Evolutionary conservation across 345 rosid genomes (phyloP), one percentile per base, ranked within the genome.

Genomic region (Fremontodendron californicum): DNA sequence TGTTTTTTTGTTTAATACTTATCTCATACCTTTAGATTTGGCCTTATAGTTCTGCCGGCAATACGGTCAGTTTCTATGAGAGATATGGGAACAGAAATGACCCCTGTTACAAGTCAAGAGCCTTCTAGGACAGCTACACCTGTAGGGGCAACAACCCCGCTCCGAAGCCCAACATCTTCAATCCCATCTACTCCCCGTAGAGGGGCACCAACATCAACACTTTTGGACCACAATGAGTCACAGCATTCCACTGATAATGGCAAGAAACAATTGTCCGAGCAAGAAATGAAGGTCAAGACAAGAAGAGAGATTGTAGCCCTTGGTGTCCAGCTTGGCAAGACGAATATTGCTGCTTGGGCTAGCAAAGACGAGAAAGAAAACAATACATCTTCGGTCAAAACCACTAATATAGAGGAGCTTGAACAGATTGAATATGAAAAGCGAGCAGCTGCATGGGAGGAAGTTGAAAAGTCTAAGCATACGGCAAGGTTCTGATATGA

Each of bases 71-170:
- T 91, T 55, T 91, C 82, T 57, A 90, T 91, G 96, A 88, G 96
- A 83, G 92, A 91, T 75, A 91, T 88, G 96, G 93, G 96, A 76
- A 91, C 94, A 4, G 96, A 91, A 81, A 91, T 91, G 96, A 88
- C 94, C 31, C 96, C 96, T 6, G 77, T 58, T 65, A 39, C 93
- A 31, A 91, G 94, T 80, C 93, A 78, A 83, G 96, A 91, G 84
- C 96, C 96, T 52, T 91, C 96, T 0, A 85, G 92, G 84, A 85
- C 92, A 6, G 84, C 88, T 52, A 91, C 96, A 8, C 96, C 96
- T 6, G 77, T 83, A 10, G 91, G 85, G 13, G 88, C 96, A 65
- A 81, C 89, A 37, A 91, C 92, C 68, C 96, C 96, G 5, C 78
- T 83, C 70, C 90, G 92, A 48, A 91, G 92, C 82, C 96, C 96